These are phyloP conservation scores for Annona squamosa DNA, from an alignment of 164 flowering plant species.

Conservation along the genomic window DNA sequence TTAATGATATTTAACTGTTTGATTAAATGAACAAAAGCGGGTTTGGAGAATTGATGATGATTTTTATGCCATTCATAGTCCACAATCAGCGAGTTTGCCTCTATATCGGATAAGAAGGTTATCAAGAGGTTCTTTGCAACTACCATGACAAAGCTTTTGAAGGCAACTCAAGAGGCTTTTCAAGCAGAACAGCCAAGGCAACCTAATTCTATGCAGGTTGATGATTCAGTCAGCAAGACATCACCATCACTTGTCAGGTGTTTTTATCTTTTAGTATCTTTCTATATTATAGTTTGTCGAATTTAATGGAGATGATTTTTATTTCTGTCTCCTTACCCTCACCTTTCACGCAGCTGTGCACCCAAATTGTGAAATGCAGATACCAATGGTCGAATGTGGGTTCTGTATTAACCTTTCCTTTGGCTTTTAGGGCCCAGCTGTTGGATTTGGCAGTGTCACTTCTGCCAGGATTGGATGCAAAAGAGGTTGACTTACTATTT, in stretches of 20 bases:
- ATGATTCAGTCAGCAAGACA: constrained; percentile 28
- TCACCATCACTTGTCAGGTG: constrained; percentile 46
- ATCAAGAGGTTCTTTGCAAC: constrained; percentile 36
- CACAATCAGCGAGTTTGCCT: constrained; percentile 70
- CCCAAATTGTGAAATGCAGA: no score
- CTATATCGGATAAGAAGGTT: constrained; percentile 60
- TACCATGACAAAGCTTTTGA: constrained; percentile 56
- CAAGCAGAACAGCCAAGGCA: constrained; percentile 23
- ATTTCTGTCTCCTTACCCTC: background rate
- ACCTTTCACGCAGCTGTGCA: no score
- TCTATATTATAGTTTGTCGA: background rate
- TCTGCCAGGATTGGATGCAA: constrained; percentile 63
- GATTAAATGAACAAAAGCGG: background rate
- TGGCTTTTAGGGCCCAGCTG: constrained; percentile 53
- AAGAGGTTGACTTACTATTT: constrained; percentile 49
- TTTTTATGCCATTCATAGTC: constrained; percentile 34
- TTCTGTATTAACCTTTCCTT: constrained; percentile 5
- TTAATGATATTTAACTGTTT: no score
- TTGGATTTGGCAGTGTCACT: constrained; percentile 73
- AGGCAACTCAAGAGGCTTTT: constrained; percentile 46
- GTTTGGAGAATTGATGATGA: background rate
- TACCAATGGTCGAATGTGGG: background rate
- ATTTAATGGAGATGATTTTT: background rate
- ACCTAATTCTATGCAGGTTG: constrained; percentile 53
- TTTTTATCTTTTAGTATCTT: background rate